A percentile compares a stretch with the other conserved stretches of the same genome.
Conservation (phyloP, 2,329 filamentous ascomycete species). For the Penicillium sp. region DNA sequence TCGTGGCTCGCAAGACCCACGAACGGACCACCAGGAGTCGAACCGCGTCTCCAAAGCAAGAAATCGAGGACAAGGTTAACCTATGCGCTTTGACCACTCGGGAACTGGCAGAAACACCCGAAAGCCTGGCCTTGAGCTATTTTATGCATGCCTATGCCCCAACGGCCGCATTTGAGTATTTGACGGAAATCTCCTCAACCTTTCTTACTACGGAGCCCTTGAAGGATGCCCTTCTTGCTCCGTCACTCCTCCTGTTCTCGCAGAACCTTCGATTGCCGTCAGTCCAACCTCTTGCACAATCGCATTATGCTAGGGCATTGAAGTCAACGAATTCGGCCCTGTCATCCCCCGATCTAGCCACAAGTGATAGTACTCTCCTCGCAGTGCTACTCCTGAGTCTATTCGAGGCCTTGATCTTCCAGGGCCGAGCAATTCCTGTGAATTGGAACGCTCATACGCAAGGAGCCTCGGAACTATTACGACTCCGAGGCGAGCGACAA, state of each 20-base stretch:
- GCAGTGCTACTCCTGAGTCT: background rate
- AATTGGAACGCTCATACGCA: slow-evolving; percentile 5
- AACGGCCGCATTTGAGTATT: background rate
- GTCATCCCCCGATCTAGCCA: background rate
- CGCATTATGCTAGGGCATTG: background rate
- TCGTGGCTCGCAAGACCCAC: background rate
- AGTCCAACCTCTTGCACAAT: background rate
- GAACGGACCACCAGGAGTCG: background rate
- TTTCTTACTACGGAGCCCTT: background rate
- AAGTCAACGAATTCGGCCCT: background rate
- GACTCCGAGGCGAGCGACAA: background rate
- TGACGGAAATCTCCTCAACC: background rate
- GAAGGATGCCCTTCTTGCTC: background rate
- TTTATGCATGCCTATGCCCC: slow-evolving; percentile 3
- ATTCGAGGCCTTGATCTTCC: background rate
- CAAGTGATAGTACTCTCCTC: background rate
- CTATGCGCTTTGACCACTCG: background rate
- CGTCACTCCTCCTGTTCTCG: background rate
- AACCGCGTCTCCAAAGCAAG: background rate
- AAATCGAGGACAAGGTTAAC: background rate
- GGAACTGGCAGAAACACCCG: background rate
- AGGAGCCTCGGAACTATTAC: background rate
- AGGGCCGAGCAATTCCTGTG: background rate
- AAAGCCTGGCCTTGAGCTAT: background rate
- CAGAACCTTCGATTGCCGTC: background rate